Percentiles rank a stretch among this genome's conserved stretches.
phyloP scores from a whole-genome alignment of 2,329 filamentous ascomycete species.

The Monosporascus ibericus region DNA sequence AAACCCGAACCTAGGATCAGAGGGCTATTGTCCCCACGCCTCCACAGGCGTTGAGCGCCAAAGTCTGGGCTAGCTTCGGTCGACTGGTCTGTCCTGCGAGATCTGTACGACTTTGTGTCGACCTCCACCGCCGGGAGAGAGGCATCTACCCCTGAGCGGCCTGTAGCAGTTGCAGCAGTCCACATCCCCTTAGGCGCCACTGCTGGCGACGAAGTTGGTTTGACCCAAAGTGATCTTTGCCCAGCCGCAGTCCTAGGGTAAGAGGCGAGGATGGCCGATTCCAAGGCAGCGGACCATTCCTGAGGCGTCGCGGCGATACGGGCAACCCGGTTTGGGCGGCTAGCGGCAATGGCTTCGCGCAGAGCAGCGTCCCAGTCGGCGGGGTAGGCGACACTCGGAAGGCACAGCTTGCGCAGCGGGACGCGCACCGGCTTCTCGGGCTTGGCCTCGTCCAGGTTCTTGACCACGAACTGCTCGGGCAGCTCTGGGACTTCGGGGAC shows the following conservation, averaged over 20 bases:
- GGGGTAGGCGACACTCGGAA: conserved; percentile 17
- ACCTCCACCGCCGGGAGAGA: not conserved
- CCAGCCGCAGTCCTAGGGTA: conserved; percentile 8
- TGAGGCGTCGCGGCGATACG: conserved; percentile 16
- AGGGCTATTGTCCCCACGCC: conserved; percentile 1
- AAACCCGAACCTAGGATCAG: not conserved
- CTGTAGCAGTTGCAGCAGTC: not conserved
- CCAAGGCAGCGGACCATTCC: conserved; percentile 33
- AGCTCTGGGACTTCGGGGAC: conserved; percentile 10
- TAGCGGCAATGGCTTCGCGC: conserved; percentile 23
- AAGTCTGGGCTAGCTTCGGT: conserved; percentile 7
- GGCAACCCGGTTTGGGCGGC: conserved; percentile 16
- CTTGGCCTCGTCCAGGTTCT: conserved; percentile 14
- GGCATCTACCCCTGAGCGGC: not conserved
- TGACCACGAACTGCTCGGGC: conserved; percentile 14
- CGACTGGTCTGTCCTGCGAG: conserved; percentile 1
- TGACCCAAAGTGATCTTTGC: conserved; percentile 5
- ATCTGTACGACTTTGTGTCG: not conserved
- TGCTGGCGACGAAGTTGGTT: not conserved
- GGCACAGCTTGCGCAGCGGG: conserved; percentile 18
- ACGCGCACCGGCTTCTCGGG: conserved; percentile 9
- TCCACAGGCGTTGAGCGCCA: conserved; percentile 19
- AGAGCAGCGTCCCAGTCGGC: conserved; percentile 31
- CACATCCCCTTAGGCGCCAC: conserved; percentile 2
- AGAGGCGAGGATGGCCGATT: conserved; percentile 27